Evolutionary conservation across 768 basidiomycete species (phyloP), one percentile per base, ranked within the genome.

Genomic region (Leccinellum rugosiceps): DNA sequence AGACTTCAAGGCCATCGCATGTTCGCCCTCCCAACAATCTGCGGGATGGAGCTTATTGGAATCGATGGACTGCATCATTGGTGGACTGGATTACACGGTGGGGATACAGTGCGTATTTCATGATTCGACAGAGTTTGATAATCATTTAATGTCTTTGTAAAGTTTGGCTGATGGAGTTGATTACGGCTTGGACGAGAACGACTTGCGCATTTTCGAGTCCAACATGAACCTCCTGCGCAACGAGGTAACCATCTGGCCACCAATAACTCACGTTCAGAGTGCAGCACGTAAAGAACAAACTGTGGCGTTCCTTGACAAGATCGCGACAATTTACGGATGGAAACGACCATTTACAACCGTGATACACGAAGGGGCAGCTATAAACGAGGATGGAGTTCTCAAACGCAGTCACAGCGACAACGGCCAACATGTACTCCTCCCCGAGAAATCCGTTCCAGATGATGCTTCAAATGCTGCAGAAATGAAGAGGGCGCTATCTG

Each of bases 171-270:
- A n/a, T n/a, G n/a, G n/a, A n/a, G n/a, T n/a, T n/a, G n/a, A n/a
- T 30, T 30, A 30, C 3, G 30, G 9, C 30, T 6, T 30, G 30
- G 30, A 30, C 3, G 4, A 0, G 30, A 3, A 10, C 30, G 30
- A 30, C 9, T 1, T 30, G 30, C 30, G 30, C 30, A 10, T 8
- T 30, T 30, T 30, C 9, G 30, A 30, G 9, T 30, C 30, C 30
- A 30, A 10, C 30, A 30, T 30, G 30, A 30, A 10, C 2, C 30
- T 30, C 30, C 8, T 30, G 9, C 9, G 9, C 9, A 30, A 9
- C 10, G 30, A 30, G 9, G 30, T 30, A 30, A 6, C 30, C 8
- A 5, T 59, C 21, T 59, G 54, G 58, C 58, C 58, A 1, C 58
- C 54, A 0, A 31, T 52, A 8, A 11, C 13, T 3, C n/a, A 38